Base-by-base conservation (phyloP, 768 basidiomycete species). In the Podaxis pistillaris region DNA sequence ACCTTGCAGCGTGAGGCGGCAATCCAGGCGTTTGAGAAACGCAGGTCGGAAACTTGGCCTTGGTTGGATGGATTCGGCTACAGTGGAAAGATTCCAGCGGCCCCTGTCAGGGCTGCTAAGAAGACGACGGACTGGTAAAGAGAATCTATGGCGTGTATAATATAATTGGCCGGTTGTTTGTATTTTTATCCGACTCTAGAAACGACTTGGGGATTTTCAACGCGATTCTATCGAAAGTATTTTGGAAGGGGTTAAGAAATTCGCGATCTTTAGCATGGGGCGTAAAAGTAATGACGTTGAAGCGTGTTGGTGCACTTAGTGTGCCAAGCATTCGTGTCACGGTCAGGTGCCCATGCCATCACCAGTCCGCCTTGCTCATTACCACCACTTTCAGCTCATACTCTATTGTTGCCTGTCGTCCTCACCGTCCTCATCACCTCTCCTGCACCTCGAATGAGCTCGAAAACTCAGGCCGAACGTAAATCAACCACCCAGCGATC, bases 1-100 rank as follows among this genome's bases (percentile, higher is more conserved):
- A 99, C 97, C 49, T 79, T 99, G 80, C 88, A 93, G 74, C 88
- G 87, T 72, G 86, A 81, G 36, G 77, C 77, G 9, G 73, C 81
- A n/a, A 97, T 99, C 66, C 79, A 82, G 63, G 68, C 74, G 47
- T 99, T 98, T 69, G 97, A 99, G 82, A 70, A 82, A 70, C 83
- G 83, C 68, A 76, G 97, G 66, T 90, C 86, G 28, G 78, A 85
- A 69, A 72, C 78, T 62, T 98, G 95, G 94, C 92, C 97, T 4
- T 99, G 97, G 97, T 76, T 98, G 72, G 93, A 99, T 71, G 97
- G 96, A 38, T 91, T 96, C 65, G 94, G 94, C 28, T 97, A 94
- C 77, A 82, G 88, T 71, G 90, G 88, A 51, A 90, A 88, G 72
- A 92, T 94, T 58, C 87, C 89, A 1, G 76, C 86, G 22, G 68